Conservation (phyloP, 208 protist species). For the Polymyxa betae region DNA sequence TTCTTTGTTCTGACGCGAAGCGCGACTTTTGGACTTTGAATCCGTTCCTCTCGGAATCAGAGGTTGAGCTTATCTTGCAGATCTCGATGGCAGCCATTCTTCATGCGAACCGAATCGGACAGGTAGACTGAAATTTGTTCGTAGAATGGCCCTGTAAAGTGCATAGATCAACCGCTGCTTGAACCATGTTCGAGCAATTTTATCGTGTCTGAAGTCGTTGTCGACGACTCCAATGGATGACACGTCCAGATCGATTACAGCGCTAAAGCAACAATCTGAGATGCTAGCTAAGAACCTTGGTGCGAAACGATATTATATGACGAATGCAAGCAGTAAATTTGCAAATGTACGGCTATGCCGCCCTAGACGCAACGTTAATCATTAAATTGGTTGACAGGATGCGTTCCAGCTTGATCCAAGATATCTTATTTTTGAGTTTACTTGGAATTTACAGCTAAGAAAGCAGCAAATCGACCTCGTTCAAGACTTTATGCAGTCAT, state of each 20-base stretch:
- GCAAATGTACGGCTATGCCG: no score
- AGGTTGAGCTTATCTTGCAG: conserved; percentile 7
- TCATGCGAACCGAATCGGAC: conserved; percentile 62
- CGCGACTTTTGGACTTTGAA: conserved; percentile 58
- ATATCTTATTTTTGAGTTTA: conserved; percentile 73
- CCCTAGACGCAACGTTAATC: no score
- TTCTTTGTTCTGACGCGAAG: conserved; percentile 58
- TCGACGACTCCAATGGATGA: no score
- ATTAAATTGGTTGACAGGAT: no score
- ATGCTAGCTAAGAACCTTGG: conserved; percentile 50
- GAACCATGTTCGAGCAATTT: not conserved
- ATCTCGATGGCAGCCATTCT: conserved; percentile 52
- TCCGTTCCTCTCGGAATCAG: conserved; percentile 36
- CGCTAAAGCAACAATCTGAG: conserved; percentile 58
- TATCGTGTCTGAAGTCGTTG: no score
- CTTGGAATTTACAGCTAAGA: conserved; percentile 67
- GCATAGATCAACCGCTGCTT: conserved; percentile 63
- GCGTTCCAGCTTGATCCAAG: conserved; percentile 62
- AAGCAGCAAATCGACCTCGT: conserved; percentile 64
- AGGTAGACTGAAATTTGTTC: no score
- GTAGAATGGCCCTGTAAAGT: no score
- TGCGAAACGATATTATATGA: not conserved
- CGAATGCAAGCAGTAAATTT: not conserved
- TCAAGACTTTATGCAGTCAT: conserved; percentile 52
- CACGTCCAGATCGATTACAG: no score